These are phyloP conservation scores for Magnaporthiopsis incrustans DNA, from an alignment of 2,329 filamentous ascomycete species.

Conservation along the genomic window DNA sequence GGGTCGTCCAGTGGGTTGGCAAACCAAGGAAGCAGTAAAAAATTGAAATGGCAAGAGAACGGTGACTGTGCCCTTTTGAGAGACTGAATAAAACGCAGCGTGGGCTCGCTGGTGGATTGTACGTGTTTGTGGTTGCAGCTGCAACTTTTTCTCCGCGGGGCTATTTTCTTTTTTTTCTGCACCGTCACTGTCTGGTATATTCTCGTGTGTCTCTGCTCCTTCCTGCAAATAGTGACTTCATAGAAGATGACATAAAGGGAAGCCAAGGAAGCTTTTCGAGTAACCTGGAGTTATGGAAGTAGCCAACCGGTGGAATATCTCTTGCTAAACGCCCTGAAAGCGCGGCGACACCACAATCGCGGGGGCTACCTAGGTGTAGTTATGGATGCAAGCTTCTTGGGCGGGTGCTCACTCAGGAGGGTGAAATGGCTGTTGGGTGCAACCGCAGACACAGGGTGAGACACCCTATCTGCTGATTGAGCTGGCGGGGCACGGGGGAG, in stretches of 20 bases:
- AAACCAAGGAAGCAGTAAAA: too few species aligned
- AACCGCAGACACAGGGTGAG: neutral
- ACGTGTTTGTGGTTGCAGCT: neutral
- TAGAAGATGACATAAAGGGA: neutral
- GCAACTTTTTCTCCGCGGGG: neutral
- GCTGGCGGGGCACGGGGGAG: neutral
- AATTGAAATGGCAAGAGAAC: neutral
- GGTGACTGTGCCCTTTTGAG: neutral
- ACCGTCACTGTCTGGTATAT: neutral
- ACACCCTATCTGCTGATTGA: neutral
- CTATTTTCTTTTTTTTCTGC: neutral
- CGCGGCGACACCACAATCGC: neutral
- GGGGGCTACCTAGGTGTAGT: neutral
- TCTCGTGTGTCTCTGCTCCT: neutral
- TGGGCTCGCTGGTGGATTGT: neutral
- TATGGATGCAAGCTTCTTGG: neutral
- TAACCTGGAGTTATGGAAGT: too few species aligned
- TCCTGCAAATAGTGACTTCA: neutral
- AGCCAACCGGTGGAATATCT: neutral
- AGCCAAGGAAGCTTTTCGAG: neutral
- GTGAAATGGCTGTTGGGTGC: neutral
- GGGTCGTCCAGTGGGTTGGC: too few species aligned
- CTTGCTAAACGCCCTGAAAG: too few species aligned
- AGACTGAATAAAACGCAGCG: neutral
- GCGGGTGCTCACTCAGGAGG: neutral